Base-by-base conservation (phyloP, 768 basidiomycete genomes). In the Grammothele lineata region DNA sequence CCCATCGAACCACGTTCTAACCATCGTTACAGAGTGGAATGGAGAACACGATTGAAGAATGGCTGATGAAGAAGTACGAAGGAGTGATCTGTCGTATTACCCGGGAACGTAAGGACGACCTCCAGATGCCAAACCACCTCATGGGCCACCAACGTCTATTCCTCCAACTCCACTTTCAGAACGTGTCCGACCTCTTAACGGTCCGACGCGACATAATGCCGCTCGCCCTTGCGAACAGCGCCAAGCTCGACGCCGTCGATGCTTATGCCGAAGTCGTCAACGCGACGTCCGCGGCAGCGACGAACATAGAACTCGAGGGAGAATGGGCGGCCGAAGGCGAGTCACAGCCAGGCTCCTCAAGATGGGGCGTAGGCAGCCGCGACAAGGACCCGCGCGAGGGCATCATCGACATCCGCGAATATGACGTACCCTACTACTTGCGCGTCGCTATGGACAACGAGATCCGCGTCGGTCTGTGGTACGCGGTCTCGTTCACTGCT, bases 401-500 rank as follows among this genome's bases (percentile, higher is more conserved):
- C 57, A 91, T 98, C 61, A 81, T 96, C 62, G 96, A 99, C 62
- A 78, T 95, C 37, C 80, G 96, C 27, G 96, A 98, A 63, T 97
- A 85, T 66, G 96, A 99, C 66, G 91, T 98, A 22, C 90, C 92
- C 1, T 99, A 98, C 66, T 97, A 97, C 67, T 75, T 96, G 37
- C 92, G 96, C 17, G 95, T 98, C n/a, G 93, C 95, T 12, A 99
- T 99, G 68, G 96, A 99, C 77, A 92, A 94, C 63, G 92, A 97
- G 37, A 79, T 98, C 40, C 92, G 96, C 40, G 94, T 96, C 43
- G 96, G 96, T 40, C 71, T 98, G n/a, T 99, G 96, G 96, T 99
- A 99, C 59, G 76, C 80, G 0, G 81, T 99, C 43, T 81, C 85
- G 4, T 92, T 94, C 55, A 76, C 77, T 2, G 83, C 81, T 3